Base-by-base conservation (phyloP, 2,329 filamentous ascomycete genomes). In the Ophiostoma populinum region DNA sequence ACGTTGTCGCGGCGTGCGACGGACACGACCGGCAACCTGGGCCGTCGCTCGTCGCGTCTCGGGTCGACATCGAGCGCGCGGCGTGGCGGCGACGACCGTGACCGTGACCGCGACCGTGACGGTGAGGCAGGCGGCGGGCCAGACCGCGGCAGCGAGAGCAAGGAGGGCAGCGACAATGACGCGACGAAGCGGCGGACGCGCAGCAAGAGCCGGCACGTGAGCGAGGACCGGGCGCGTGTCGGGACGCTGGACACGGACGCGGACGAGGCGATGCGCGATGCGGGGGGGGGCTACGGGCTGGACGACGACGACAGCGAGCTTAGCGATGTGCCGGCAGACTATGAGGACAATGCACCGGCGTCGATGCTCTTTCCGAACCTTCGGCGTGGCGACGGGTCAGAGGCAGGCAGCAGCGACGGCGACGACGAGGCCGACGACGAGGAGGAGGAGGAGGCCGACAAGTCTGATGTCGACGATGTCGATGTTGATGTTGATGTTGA, bases 301-400 rank as follows among this genome's bases (percentile, higher is more conserved):
- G 74, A 69, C 0, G 74, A 79, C 42, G 72, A 77, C 36, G 75
- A 80, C 50, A 79, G 73, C 47, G 75, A 79, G 42, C 57, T 80
- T 0, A 79, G 72, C 35, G 75, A 80, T 41, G 65, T 74, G 5
- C 61, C 70, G 18, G 55, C 65, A 4, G 66, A 64, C 26, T 70
- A 69, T 38, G 66, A 74, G 34, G 65, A 71, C 29, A 65, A 73
- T 26, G 61, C 65, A 20, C 65, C 66, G 2, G 57, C 62, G 2
- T 59, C 59, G 10, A 46, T 72, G 19, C 52, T 70, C 52, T 70
- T 70, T 35, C 64, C 65, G 0, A 65, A 64, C 38, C 45, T 70
- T 8, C 47, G 56, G 38, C 52, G 52, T 46, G 55, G 54, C 32
- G 55, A 56, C 1, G 42, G 39, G 5, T 43, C 35, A 3, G 45